Conservation (phyloP, 2,329 filamentous ascomycete genomes). For the Neodidymelliopsis sp. region DNA sequence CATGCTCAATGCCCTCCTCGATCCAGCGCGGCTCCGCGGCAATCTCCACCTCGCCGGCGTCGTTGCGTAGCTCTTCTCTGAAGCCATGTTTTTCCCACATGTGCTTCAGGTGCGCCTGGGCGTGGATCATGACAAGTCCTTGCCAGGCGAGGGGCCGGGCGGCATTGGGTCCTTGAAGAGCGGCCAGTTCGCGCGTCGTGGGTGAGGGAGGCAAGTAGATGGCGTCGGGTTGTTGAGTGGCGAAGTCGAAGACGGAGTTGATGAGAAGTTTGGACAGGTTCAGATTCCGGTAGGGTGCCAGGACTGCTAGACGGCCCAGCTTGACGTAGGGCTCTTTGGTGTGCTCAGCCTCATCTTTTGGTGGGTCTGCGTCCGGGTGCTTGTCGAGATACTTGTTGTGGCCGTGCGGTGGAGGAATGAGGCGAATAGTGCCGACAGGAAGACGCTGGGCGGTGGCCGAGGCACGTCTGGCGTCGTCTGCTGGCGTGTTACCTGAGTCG, state of each 20-base stretch:
- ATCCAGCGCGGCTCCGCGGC: conserved; percentile 63
- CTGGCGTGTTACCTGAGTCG: conserved; percentile 52
- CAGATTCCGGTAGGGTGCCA: conserved; percentile 69
- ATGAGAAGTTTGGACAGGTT: conserved; percentile 73
- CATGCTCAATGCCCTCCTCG: conserved; percentile 84
- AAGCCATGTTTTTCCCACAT: conserved; percentile 80
- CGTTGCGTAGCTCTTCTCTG: conserved; percentile 74
- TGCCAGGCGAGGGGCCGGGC: conserved; percentile 65
- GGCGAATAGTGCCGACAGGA: conserved; percentile 77
- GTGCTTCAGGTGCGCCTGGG: conserved; percentile 70
- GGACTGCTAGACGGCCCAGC: conserved; percentile 77
- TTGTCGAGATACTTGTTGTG: conserved; percentile 63
- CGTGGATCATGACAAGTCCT: conserved; percentile 80
- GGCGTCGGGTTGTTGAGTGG: conserved; percentile 63
- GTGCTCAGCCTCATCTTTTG: conserved; percentile 56
- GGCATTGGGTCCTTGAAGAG: conserved; percentile 52
- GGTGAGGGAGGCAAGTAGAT: conserved; percentile 52
- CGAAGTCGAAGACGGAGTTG: conserved; percentile 72
- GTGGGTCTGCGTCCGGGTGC: conserved; percentile 42
- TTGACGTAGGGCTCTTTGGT: conserved; percentile 80
- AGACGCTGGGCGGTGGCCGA: conserved; percentile 52
- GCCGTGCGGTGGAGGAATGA: conserved; percentile 82
- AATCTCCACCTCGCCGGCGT: conserved; percentile 41
- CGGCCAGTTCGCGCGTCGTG: conserved; percentile 52
- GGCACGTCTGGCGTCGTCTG: conserved; percentile 43